These are phyloP conservation scores for Hawksworthiomyces lignivorus DNA, from an alignment of 2,329 filamentous ascomycete genomes.

Conservation along the genomic window DNA sequence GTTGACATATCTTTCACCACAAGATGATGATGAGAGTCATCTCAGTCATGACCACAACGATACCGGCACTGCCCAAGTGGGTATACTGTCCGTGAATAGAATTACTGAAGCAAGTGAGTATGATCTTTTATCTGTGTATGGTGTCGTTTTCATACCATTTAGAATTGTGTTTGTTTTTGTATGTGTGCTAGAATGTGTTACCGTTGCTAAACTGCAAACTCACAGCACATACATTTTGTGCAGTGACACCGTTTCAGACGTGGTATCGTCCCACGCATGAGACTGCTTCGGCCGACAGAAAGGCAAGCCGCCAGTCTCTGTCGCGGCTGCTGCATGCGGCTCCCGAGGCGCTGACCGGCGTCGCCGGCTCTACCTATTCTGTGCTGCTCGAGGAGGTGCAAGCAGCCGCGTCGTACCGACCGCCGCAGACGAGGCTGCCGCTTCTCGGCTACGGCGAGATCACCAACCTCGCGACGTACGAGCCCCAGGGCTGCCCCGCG, in stretches of 20 bases:
- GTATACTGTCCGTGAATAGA: too few relatives aligned
- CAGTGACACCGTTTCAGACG: conserved; percentile 19
- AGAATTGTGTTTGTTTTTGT: too few relatives aligned
- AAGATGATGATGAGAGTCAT: conserved; percentile 23
- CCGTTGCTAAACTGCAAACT: too few relatives aligned
- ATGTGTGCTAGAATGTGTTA: too few relatives aligned
- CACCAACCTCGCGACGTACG: conserved; percentile 27
- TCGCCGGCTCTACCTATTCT: conserved; percentile 20
- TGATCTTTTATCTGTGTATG: not conserved
- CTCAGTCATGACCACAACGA: conserved; percentile 8
- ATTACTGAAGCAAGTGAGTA: conserved; percentile 17
- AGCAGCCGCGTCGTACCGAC: conserved; percentile 12
- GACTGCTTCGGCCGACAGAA: not conserved
- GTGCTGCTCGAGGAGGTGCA: conserved; percentile 29
- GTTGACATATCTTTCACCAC: conserved; percentile 32
- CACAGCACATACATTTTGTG: conserved; percentile 17
- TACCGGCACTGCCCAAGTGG: too few relatives aligned
- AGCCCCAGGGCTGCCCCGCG: conserved; percentile 24
- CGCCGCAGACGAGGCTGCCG: conserved; percentile 12
- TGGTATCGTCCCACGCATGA: conserved; percentile 20
- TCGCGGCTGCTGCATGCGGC: conserved; percentile 44
- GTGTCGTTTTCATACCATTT: too few relatives aligned
- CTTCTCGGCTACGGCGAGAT: conserved; percentile 52
- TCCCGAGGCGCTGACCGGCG: conserved; percentile 41
- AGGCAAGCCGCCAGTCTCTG: conserved; percentile 24